Base-by-base conservation (phyloP, 2,329 filamentous ascomycete species). In the Dothistroma septosporum region DNA sequence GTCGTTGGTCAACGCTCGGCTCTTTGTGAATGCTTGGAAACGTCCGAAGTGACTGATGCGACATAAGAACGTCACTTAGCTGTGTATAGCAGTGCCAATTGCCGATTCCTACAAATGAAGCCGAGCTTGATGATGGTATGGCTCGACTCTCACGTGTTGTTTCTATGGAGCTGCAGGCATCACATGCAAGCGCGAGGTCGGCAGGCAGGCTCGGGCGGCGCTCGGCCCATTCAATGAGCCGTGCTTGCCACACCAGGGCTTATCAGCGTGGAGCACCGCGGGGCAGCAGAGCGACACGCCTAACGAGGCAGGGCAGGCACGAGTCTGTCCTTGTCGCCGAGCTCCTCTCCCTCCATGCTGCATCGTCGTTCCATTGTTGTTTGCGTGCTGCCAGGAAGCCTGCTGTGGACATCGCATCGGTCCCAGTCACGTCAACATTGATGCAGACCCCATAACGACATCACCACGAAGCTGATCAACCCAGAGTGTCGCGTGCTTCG, bases 1-100 rank as follows among this genome's bases (percentile, higher is more conserved):
- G 53, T 32, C 19, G 19, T 19, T 46, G 44, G 53, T 60, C 58
- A 53, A 53, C 58, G 52, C n/a, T 50, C 44, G 41, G 32, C 52
- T 33, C 22, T 8, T 37, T 37, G 35, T 37, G 35, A 16, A 12
- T 37, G 35, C 35, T 37, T 16, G 35, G 35, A 16, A 4, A 11
- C 16, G 35, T 11, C 9, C 1, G 46, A 11, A 48, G 14, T 48
- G 46, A 8, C 1, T 4, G 14, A n/a, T 7, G 46, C 19, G 4
- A 10, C 22, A 52, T 11, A 14, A 53, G 1, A 32, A 11, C 8
- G 24, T 32, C 41, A 52, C 48, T 52, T 52, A 52, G 48, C 48
- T 32, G 21, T 28, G n/a, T 52, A 1, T 22, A 52, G 48, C 48
- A 52, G 32, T n/a, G n/a, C 11, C 14, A n/a, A n/a, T 12, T 52